phyloP scores from a whole-genome alignment of 768 basidiomycete genomes.

The Suillus tomentosus region DNA sequence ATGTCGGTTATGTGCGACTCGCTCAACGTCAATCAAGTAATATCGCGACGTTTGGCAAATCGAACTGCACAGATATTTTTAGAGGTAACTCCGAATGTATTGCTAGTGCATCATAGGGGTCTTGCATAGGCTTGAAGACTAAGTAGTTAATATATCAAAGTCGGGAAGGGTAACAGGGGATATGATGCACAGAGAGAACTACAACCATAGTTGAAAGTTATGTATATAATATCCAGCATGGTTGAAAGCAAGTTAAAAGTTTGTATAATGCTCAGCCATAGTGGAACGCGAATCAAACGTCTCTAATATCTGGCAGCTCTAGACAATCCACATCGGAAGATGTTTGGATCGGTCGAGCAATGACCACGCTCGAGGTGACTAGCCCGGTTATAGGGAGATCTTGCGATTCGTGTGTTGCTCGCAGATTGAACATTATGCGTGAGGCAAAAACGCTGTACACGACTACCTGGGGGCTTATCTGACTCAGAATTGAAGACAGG shows the following conservation, averaged over 20 bases:
- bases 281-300: background rate
- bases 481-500: background rate
- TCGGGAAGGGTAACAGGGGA: background rate
- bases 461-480: background rate
- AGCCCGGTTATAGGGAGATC: background rate
- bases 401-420: background rate
- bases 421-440: background rate
- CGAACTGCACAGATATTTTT: too few relatives aligned
- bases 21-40: too few relatives aligned
- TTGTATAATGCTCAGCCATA: too few relatives aligned
- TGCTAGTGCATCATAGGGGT: background rate
- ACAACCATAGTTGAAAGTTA: background rate
- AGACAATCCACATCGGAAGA: background rate
- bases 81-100: background rate
- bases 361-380: background rate
- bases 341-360: background rate
- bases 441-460: background rate
- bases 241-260: background rate
- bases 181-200: background rate
- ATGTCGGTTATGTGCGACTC: background rate
- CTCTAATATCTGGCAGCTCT: background rate
- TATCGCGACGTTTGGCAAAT: too few relatives aligned
- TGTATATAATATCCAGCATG: too few relatives aligned
- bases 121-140: background rate
- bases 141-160: background rate